These are phyloP conservation scores for Hypomontagnella monticulosa DNA, from an alignment of 495 filamentous ascomycete genomes.

Conservation along the genomic window DNA sequence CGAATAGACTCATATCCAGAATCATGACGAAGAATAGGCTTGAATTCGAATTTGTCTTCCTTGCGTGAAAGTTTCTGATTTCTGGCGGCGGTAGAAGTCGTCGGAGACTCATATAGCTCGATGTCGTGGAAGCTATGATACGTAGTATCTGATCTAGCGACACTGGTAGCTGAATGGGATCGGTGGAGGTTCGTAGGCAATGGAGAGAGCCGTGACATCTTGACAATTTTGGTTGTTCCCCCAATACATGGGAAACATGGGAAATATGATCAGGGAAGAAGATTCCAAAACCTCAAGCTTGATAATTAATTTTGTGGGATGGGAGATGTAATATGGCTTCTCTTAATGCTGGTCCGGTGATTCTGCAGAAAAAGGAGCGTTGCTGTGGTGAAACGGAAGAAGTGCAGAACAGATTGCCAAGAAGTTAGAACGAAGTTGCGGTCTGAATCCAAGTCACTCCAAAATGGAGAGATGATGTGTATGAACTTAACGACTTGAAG, in stretches of 20 bases:
- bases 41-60: slow-evolving; percentile 34
- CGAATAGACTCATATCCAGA: slow-evolving; percentile 60
- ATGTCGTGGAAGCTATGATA: slow-evolving; percentile 60
- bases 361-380: slow-evolving; percentile 16
- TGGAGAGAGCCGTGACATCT: slow-evolving; percentile 48
- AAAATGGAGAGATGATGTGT: slow-evolving; percentile 29
- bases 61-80: slow-evolving; percentile 21
- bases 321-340: slow-evolving; percentile 1
- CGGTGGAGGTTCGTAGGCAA: slow-evolving; percentile 42
- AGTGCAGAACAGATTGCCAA: slow-evolving; percentile 7
- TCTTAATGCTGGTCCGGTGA: background rate
- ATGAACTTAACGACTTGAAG: too few relatives aligned
- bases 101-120: slow-evolving; percentile 49
- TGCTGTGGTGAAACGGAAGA: slow-evolving; percentile 26
- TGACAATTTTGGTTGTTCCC: slow-evolving; percentile 18
- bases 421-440: slow-evolving; percentile 37
- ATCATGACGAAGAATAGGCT: slow-evolving; percentile 57
- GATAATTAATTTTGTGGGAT: background rate
- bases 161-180: slow-evolving; percentile 52
- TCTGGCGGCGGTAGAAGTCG: slow-evolving; percentile 8
- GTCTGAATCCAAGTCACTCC: slow-evolving; percentile 36
- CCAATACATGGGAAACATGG: slow-evolving; percentile 28
- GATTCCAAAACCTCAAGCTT: background rate
- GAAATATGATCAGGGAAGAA: background rate
- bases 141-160: slow-evolving; percentile 53